Base-by-base conservation (phyloP, 148 eudicot genomes). In the Drosera capensis region DNA sequence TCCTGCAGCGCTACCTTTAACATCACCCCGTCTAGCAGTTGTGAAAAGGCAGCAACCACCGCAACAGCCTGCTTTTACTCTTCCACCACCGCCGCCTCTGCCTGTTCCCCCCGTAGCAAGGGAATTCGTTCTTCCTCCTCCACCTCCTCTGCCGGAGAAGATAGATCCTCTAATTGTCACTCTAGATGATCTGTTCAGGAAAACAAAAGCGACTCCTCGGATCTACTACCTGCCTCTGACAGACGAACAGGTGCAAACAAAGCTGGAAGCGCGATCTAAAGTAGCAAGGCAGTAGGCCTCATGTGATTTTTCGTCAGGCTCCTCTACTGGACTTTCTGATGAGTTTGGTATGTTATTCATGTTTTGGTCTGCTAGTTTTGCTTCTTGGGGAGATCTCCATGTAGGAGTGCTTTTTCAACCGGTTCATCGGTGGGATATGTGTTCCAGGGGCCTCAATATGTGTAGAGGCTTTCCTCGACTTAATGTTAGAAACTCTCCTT, bases 191-290 rank as follows among this genome's bases (percentile, higher is more conserved):
- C 84, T 90, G 14, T 90, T 90, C 43, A 66, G 79, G 71, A 90
- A 90, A 60, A 90, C 97, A 20, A 84, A 74, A 59, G 75, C 87
- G 22, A 73, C 74, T 11, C 97, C 97, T 17, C 71, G 95, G 8
- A 80, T 90, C 64, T 90, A 90, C 63, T 90, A 84, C 71, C 57
- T 84, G 50, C 95, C 95, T 4, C 60, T 90, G 65, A 57, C 85
- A 5, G 95, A 84, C 20, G 95, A 90, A 53, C 71, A 73, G 70
- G 97, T 90, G 57, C 2, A 13, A 4, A 15, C 38, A 11, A 11
- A 34, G 14, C 38, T 4, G 38, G 9, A 34, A 34, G 38, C 9
- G n/a, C 1, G 38, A 15, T 2, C n/a, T 15, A 34, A 15, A 34
- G n/a, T 9, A 13, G n/a, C 38, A 4, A 34, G n/a, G 38, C 38